phyloP scores from a whole-genome alignment of 352 stramenopile genomes.

The Thraustochytrium striatum region DNA sequence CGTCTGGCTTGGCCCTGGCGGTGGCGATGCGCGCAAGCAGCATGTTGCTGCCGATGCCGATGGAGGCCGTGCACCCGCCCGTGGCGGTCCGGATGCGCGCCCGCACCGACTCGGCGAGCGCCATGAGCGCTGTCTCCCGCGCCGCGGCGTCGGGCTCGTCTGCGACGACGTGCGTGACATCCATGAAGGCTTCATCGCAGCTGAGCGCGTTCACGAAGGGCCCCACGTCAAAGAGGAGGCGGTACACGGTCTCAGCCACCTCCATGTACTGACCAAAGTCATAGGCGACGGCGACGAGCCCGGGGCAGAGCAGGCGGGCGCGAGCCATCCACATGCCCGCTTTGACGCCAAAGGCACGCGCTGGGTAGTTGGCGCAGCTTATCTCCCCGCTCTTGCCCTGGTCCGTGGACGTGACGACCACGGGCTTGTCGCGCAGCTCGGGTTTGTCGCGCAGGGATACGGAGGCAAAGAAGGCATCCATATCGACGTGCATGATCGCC shows the following conservation, averaged over 20 bases:
- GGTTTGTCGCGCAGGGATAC: slow-evolving; percentile 77
- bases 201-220: slow-evolving; percentile 85
- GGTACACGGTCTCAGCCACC: slow-evolving; percentile 83
- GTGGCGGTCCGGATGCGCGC: slow-evolving; percentile 65
- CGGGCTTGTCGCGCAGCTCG: slow-evolving; percentile 65
- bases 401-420: slow-evolving; percentile 81
- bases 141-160: slow-evolving; percentile 62
- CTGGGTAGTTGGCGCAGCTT: slow-evolving; percentile 90
- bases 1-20: slow-evolving; percentile 85
- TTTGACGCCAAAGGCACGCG: slow-evolving; percentile 76
- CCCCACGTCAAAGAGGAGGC: slow-evolving; percentile 64
- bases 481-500: slow-evolving; percentile 90
- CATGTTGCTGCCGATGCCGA: slow-evolving; percentile 86
- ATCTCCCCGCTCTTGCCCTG: slow-evolving; percentile 65
- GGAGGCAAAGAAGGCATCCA: slow-evolving; percentile 94
- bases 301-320: slow-evolving; percentile 80
- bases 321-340: slow-evolving; percentile 89
- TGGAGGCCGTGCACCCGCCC: slow-evolving; percentile 82
- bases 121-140: slow-evolving; percentile 49
- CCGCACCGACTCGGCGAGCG: slow-evolving; percentile 53
- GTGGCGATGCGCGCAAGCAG: slow-evolving; percentile 87
- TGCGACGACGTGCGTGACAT: slow-evolving; percentile 62
- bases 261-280: slow-evolving; percentile 80
- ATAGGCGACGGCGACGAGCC: slow-evolving; percentile 87
- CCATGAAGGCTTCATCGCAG: slow-evolving; percentile 90